Percentiles rank a stretch among this genome's conserved stretches.
Evolutionary conservation across 2,329 filamentous ascomycete genomes (phyloP).

Genomic region (Fusarium sp.): DNA sequence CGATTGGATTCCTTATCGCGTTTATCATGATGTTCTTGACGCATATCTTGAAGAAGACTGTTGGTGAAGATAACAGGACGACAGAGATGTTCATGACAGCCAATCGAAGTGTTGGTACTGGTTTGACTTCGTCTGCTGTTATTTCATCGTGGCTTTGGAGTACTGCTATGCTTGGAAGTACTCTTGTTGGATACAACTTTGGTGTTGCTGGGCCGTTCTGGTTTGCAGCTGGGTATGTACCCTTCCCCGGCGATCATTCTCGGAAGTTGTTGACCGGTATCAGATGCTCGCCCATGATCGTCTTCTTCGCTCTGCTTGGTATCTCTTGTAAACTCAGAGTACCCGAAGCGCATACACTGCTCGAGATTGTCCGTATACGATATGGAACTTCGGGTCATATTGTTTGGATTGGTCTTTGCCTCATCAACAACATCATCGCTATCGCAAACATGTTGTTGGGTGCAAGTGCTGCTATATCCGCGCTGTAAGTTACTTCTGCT

Average conservation of each 20-base stretch:
- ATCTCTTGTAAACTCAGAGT: conserved; percentile 62
- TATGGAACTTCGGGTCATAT: conserved; percentile 59
- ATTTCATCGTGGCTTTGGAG: conserved; percentile 65
- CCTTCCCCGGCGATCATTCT: accelerated
- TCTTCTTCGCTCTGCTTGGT: conserved; percentile 61
- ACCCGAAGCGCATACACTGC: conserved; percentile 62
- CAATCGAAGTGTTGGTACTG: conserved; percentile 60
- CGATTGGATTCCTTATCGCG: conserved; percentile 47
- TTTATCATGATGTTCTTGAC: conserved; percentile 58
- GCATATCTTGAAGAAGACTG: conserved; percentile 56
- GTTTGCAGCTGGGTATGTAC: conserved; percentile 59
- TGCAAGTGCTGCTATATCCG: conserved; percentile 47
- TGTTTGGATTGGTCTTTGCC: conserved; percentile 60
- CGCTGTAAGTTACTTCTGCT: conserved; percentile 38
- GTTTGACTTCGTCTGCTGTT: conserved; percentile 62
- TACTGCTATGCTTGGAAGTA: conserved; percentile 60
- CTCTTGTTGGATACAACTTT: conserved; percentile 62
- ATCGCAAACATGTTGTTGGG: conserved; percentile 62
- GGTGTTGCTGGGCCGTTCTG: conserved; percentile 65
- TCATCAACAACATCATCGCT: conserved; percentile 64
- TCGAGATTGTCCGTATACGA: conserved; percentile 62
- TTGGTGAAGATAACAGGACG: conserved; percentile 61
- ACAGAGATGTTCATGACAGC: conserved; percentile 67
- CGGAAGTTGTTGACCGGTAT: accelerated
- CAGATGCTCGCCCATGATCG: conserved; percentile 62